Conservation (phyloP, 495 filamentous ascomycete genomes). For the Xeromyces bisporus region DNA sequence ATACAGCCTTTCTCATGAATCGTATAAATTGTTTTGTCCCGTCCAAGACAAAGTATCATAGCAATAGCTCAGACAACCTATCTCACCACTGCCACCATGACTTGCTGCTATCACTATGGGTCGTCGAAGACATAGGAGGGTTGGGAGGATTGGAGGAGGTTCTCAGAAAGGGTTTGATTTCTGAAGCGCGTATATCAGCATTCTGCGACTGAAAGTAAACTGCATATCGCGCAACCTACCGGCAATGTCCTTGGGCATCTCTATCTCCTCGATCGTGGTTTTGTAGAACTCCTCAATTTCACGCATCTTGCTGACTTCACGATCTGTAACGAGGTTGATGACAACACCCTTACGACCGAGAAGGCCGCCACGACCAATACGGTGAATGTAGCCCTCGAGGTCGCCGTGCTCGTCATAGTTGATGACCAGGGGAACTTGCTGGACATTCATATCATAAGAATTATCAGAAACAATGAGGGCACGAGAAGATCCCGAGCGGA, state of each 20-base stretch:
- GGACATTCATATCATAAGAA: conserved; percentile 98
- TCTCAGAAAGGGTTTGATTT: conserved; percentile 41
- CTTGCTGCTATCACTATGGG: conserved; percentile 23
- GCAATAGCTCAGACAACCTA: conserved; percentile 10
- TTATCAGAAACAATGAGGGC: conserved; percentile 94
- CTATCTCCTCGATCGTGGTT: conserved; percentile 46
- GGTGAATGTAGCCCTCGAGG: conserved; percentile 99
- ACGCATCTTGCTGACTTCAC: conserved; percentile 97
- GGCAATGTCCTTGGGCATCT: conserved; percentile 46
- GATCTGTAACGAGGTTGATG: conserved; percentile 99
- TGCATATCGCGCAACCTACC: conserved; percentile 13
- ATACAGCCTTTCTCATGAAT: conserved; percentile 32
- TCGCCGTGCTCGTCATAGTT: conserved; percentile 98
- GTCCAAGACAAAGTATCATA: conserved; percentile 15
- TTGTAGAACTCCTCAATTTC: conserved; percentile 72
- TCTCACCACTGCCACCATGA: conserved; percentile 20
- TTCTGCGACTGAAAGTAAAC: not conserved
- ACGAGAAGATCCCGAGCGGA: conserved; percentile 91
- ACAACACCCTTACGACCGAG: conserved; percentile 99
- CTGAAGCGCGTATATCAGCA: conserved; percentile 7
- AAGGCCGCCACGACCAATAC: conserved; percentile 95
- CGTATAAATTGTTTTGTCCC: conserved; percentile 14
- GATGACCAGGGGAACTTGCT: conserved; percentile 98
- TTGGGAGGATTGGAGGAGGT: too few species aligned
- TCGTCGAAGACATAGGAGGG: conserved; percentile 20